These are phyloP conservation scores for Acacia confusa DNA, from an alignment of 306 rosid species.

Conservation along the genomic window DNA sequence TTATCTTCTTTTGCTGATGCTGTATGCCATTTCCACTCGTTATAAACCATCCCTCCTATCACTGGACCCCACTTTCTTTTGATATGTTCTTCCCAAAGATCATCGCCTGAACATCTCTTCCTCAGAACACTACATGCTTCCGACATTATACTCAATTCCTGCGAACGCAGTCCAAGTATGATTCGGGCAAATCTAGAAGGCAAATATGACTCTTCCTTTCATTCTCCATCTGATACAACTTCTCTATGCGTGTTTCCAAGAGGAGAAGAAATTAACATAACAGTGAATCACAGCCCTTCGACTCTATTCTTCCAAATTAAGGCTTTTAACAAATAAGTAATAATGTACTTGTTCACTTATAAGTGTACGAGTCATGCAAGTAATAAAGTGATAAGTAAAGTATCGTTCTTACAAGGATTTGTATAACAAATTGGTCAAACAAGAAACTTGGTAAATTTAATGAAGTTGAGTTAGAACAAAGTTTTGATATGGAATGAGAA, in stretches of 20 bases:
- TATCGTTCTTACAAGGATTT: too few species aligned
- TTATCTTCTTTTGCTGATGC: constrained; percentile 34
- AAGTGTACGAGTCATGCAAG: too few species aligned
- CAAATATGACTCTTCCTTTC: constrained; percentile 23
- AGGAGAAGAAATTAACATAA: not conserved
- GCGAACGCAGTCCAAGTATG: constrained; percentile 57
- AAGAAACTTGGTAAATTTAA: too few species aligned
- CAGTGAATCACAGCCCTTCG: not conserved
- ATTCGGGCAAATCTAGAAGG: constrained; percentile 70
- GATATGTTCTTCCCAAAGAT: constrained; percentile 58
- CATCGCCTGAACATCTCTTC: constrained; percentile 54
- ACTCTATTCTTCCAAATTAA: not conserved
- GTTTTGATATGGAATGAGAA: too few species aligned
- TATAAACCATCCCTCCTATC: constrained; percentile 50
- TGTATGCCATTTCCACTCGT: constrained; percentile 54
- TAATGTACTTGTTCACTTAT: too few species aligned
- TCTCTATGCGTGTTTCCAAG: not conserved
- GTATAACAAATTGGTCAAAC: too few species aligned
- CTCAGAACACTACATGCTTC: constrained; percentile 54
- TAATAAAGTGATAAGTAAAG: too few species aligned
- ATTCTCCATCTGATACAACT: constrained; percentile 32
- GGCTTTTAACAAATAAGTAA: not conserved
- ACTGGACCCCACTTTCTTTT: constrained; percentile 56
- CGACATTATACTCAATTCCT: constrained; percentile 50
- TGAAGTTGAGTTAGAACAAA: too few species aligned